Conservation (phyloP, 805 yeast genomes). For the Komagataella mondaviorum region DNA sequence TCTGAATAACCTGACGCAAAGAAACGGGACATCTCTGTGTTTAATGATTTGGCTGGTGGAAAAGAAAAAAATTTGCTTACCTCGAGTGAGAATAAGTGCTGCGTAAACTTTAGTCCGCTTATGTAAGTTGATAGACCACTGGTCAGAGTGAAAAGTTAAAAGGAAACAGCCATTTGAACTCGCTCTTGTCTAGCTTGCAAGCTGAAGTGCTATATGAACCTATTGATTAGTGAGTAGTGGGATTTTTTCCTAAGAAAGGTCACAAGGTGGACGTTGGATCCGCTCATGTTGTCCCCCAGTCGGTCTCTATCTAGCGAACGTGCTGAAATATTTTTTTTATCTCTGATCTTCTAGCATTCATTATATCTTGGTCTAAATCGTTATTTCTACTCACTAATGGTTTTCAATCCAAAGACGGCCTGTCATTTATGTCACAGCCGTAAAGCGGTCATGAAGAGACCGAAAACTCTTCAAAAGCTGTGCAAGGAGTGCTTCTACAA, state of each 20-base stretch:
- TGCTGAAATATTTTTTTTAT: background rate
- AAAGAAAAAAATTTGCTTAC: background rate
- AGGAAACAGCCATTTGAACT: background rate
- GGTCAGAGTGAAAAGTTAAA: background rate
- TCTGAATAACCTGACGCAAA: slow-evolving; percentile 54
- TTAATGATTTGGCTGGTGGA: background rate
- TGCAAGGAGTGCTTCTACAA: slow-evolving; percentile 84
- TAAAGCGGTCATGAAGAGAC: slow-evolving; percentile 81
- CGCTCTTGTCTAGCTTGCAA: too few relatives aligned
- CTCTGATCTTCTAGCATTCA: background rate
- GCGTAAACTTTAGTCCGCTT: background rate
- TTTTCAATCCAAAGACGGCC: slow-evolving; percentile 15
- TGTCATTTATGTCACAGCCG: slow-evolving; percentile 80
- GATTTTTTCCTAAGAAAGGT: background rate
- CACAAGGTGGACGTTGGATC: background rate
- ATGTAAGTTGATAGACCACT: background rate
- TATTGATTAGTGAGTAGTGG: background rate
- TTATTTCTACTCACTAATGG: background rate
- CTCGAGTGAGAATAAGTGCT: background rate
- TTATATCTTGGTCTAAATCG: background rate
- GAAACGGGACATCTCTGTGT: slow-evolving; percentile 69
- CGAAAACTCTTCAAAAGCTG: slow-evolving; percentile 79
- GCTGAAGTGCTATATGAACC: background rate
- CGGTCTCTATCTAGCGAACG: background rate
- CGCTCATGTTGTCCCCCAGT: background rate